Base-by-base conservation (phyloP, 768 basidiomycete species). In the Tricholoma furcatifolium region DNA sequence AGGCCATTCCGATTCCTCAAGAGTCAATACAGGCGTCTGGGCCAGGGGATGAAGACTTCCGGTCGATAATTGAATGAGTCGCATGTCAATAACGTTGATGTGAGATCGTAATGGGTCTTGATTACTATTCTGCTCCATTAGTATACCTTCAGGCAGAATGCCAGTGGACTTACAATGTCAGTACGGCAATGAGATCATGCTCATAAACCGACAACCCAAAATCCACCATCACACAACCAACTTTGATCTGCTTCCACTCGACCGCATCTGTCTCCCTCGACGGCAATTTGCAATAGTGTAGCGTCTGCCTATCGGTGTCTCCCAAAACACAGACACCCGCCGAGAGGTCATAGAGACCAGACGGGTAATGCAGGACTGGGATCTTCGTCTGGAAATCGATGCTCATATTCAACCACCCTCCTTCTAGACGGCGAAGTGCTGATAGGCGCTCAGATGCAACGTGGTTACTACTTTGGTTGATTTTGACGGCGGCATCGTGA, bases 201-300 rank as follows among this genome's bases (percentile, higher is more conserved):
- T 77, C 75, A 17, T 70, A 62, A 5, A 76, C 57, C 30, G 69
- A 68, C 30, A 77, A 52, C 4, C 74, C 74, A 55, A 78, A 70
- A 55, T 77, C 75, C 27, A 78, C 65, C 45, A 76, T 67, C 9
- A 54, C 61, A 3, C 62, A 51, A 10, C 62, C 57, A 17, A 67
- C 53, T 14, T 53, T 39, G 17, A 75, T 59, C n/a, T 35, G 53
- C 32, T 51, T 64, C 71, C 71, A 74, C 18, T 55, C 53, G 2
- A 58, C 38, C 11, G 58, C 54, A 18, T 72, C 66, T 27, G 27
- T 3, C 27, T 27, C 27, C 4, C 27, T 27, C 27, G 27, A 27
- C 27, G 48, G 48, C 31, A 50, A 39, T 12, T 27, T 23, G 21
- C 30, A 42, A n/a, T 20, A 24, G 20, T 50, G 8, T 10, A 50